Conservation (phyloP, 140 eudicot species). For the Senecio squalidus region DNA sequence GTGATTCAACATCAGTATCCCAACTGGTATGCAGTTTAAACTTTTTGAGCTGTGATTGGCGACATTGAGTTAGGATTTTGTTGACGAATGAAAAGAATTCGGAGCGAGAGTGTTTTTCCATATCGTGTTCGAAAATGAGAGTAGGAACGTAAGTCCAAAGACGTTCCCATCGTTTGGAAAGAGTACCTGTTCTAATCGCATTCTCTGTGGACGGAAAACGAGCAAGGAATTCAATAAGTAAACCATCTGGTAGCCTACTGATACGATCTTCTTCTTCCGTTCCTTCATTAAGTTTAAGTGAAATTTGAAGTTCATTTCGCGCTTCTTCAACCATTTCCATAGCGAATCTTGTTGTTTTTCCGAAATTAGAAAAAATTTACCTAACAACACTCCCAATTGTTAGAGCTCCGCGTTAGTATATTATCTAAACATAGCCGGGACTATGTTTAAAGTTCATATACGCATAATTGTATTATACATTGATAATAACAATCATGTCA, state of each 20-base stretch:
- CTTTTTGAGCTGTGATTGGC: background rate
- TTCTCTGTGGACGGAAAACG: background rate
- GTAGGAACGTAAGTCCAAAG: background rate
- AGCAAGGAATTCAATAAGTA: background rate
- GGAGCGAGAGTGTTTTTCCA: background rate
- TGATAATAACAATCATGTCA: too few species aligned
- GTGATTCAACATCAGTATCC: background rate
- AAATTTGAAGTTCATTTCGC: too few species aligned
- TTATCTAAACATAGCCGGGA: too few species aligned
- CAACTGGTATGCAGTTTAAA: background rate
- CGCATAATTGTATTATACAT: too few species aligned
- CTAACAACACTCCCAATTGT: too few species aligned
- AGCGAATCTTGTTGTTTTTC: too few species aligned
- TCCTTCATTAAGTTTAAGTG: too few species aligned
- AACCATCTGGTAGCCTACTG: background rate
- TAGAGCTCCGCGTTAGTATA: too few species aligned
- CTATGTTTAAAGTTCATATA: too few species aligned
- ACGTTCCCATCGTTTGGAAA: background rate
- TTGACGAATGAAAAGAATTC: background rate
- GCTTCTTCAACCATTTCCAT: too few species aligned
- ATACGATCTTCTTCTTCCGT: background rate
- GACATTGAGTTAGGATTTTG: background rate
- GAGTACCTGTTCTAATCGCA: background rate
- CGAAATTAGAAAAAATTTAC: too few species aligned
- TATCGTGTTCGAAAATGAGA: background rate